These are phyloP conservation scores for Cyclocybe cylindracea DNA, from an alignment of 768 basidiomycete species.

Conservation along the genomic window DNA sequence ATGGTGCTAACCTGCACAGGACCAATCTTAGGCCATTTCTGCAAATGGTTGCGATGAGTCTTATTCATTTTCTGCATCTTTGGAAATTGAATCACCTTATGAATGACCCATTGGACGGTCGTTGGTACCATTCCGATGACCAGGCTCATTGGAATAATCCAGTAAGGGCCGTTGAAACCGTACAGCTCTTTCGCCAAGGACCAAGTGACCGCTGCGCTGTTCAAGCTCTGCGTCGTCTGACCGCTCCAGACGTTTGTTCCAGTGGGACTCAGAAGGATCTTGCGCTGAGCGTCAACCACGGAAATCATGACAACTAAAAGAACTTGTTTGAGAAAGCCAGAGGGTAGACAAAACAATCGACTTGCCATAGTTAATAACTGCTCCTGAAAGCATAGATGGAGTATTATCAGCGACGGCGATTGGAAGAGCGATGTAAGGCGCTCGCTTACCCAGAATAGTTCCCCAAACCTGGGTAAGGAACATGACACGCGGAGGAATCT, in stretches of 20 bases:
- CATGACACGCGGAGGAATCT: conserved; percentile 68
- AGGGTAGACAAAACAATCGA: neutral
- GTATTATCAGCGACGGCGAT: neutral
- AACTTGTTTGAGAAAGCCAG: neutral
- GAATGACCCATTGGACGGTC: conserved; percentile 53
- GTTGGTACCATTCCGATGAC: conserved; percentile 56
- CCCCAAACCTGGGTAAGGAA: conserved; percentile 69
- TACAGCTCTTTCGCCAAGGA: conserved; percentile 62
- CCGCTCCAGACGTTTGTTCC: conserved; percentile 69
- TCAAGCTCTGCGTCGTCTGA: conserved; percentile 49
- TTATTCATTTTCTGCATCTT: neutral
- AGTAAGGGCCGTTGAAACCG: conserved; percentile 53
- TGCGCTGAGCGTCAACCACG: conserved; percentile 52
- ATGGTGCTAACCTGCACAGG: conserved; percentile 49
- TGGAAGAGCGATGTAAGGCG: neutral
- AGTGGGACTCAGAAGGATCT: conserved; percentile 48
- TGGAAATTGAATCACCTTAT: conserved; percentile 36
- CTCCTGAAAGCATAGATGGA: conserved; percentile 23
- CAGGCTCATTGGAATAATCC: conserved; percentile 54
- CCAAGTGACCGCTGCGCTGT: conserved; percentile 65
- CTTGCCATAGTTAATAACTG: conserved; percentile 39
- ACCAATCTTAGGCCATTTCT: conserved; percentile 59
- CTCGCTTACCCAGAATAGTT: conserved; percentile 49
- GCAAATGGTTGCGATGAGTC: neutral
- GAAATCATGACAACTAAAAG: conserved; percentile 57